A percentile compares a stretch with the other conserved stretches of the same genome.
phyloP scores from a whole-genome alignment of 179 eudicot species.

The Nepenthes alata region DNA sequence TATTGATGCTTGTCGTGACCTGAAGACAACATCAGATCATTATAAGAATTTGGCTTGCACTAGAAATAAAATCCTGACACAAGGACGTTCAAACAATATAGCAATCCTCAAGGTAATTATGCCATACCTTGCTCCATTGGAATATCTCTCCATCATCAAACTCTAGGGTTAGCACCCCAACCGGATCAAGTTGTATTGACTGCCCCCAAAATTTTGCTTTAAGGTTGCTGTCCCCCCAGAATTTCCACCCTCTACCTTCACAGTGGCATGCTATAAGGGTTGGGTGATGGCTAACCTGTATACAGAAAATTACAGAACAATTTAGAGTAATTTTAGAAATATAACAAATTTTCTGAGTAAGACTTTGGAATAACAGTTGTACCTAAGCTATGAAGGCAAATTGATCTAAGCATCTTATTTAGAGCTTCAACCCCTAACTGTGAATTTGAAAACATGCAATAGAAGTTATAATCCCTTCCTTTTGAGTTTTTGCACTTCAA shows the following conservation, averaged over 20 bases:
- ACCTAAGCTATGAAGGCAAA: too few species aligned
- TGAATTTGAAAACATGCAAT: too few species aligned
- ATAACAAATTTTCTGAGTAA: too few species aligned
- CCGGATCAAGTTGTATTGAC: constrained; percentile 60
- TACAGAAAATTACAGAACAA: neutral
- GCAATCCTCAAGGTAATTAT: too few species aligned
- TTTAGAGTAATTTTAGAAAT: too few species aligned
- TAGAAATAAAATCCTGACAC: neutral
- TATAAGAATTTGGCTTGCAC: neutral
- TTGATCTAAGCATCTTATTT: too few species aligned
- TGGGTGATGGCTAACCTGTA: constrained; percentile 65
- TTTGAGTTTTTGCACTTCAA: too few species aligned
- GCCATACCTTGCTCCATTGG: constrained; percentile 55
- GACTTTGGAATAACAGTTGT: too few species aligned
- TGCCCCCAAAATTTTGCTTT: constrained; percentile 67
- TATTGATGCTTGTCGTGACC: constrained; percentile 85
- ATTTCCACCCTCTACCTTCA: constrained; percentile 57
- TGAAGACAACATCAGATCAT: constrained; percentile 18
- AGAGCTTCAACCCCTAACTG: too few species aligned
- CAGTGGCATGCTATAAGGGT: constrained; percentile 58
- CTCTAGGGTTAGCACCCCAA: constrained; percentile 43
- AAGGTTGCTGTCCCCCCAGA: constrained; percentile 63
- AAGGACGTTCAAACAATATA: too few species aligned
- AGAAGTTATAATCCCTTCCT: too few species aligned
- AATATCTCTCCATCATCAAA: constrained; percentile 65